Conservation (phyloP, 2,329 filamentous ascomycete genomes). For the Diaporthe sp. region DNA sequence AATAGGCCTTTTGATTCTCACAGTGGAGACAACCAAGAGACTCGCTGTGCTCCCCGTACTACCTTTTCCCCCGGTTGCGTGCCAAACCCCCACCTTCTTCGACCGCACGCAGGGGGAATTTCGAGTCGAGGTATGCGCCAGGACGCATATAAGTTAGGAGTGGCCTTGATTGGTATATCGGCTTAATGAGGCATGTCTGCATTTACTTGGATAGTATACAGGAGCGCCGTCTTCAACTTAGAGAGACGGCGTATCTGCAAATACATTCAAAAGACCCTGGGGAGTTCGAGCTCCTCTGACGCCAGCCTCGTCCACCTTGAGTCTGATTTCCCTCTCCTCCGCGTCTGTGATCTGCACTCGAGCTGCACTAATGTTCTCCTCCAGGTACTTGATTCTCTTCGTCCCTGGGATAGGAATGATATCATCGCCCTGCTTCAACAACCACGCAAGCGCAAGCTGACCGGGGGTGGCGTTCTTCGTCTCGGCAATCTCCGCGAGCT, state of each 20-base stretch:
- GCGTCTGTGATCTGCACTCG: constrained; percentile 47
- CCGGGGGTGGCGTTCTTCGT: constrained; percentile 66
- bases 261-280: background rate
- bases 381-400: constrained; percentile 58
- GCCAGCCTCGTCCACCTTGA: constrained; percentile 9
- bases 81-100: background rate
- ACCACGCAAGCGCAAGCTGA: constrained; percentile 73
- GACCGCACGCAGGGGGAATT: background rate
- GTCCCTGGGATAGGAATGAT: constrained; percentile 69
- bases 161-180: too few relatives aligned
- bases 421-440: constrained; percentile 65
- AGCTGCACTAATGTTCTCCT: constrained; percentile 55
- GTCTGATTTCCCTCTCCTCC: constrained; percentile 42
- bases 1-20: background rate
- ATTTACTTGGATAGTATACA: too few relatives aligned
- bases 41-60: background rate
- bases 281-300: background rate
- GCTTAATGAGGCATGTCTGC: too few relatives aligned
- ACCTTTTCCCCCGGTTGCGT: background rate
- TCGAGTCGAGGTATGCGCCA: too few relatives aligned
- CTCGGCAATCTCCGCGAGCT: constrained; percentile 61
- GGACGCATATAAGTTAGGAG: background rate
- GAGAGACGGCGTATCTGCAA: constrained; percentile 7
- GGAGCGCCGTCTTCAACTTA: background rate
- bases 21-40: too few relatives aligned